Percentiles rank a stretch among this genome's conserved stretches.
phyloP scores from a whole-genome alignment of 73 alveolate genomes.

The Paramecium biaurelia region DNA sequence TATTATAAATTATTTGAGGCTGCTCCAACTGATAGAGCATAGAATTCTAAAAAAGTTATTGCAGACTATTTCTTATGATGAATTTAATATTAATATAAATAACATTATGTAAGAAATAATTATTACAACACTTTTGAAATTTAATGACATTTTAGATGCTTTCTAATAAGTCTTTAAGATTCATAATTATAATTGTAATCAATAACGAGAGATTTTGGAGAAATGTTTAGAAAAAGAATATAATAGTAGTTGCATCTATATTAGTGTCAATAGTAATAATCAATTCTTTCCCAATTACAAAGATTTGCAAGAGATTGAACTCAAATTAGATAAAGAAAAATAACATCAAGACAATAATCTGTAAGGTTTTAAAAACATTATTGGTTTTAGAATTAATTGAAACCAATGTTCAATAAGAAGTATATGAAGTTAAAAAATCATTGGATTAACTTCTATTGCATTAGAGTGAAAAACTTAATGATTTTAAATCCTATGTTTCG shows the following conservation, averaged over 20 bases:
- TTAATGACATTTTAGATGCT: conserved; percentile 8
- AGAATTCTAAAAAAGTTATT: conserved; percentile 43
- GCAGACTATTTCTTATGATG: conserved; percentile 63
- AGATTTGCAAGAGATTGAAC: neutral
- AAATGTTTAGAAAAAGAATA: neutral
- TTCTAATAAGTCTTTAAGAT: neutral
- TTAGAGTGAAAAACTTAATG: neutral
- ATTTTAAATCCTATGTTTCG: neutral
- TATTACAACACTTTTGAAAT: neutral
- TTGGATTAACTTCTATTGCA: neutral
- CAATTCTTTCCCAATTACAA: neutral
- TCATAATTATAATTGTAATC: neutral
- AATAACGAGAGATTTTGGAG: neutral
- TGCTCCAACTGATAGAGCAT: conserved; percentile 77
- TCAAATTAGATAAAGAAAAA: neutral
- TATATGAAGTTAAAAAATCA: neutral
- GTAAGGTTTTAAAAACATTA: neutral
- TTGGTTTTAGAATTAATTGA: neutral
- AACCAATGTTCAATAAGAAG: neutral
- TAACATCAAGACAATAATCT: neutral
- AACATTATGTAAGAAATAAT: neutral
- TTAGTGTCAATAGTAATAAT: neutral
- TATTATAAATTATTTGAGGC: conserved; percentile 94
- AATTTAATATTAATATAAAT: conserved; percentile 1
- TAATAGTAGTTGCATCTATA: neutral